Base-by-base conservation (phyloP, 169 alveolate species). In the Perkinsus chesapeaki region DNA sequence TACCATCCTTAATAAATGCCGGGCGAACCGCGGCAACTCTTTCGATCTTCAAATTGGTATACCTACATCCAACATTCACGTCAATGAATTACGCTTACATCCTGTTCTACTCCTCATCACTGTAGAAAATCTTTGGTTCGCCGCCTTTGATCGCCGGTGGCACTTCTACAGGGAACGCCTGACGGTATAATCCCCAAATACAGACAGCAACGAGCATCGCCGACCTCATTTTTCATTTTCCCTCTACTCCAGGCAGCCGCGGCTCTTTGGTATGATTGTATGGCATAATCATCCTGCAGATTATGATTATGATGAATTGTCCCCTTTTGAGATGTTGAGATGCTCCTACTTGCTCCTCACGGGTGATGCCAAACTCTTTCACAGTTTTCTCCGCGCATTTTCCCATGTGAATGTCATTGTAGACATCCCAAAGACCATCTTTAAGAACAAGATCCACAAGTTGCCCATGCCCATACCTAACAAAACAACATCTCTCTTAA, bases 331-430 rank as follows among this genome's bases (percentile, higher is more conserved):
- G 23, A 16, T 60, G 82, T 27, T 9, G 82, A 34, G 82, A 43
- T 9, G 60, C 3, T 34, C 3, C 37, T 34, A 60, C 82, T 16
- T 60, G 97, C n/a, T 96, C 97, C 92, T 95, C 96, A 73, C 99
- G 95, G 31, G 98, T 91, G 92, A 98, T 95, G 31, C 96, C 95
- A 93, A 95, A 93, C 91, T 96, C 97, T 60, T 90, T 90, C 82
- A 95, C 96, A 7, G 96, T 95, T 93, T 96, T 96, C 94, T 97
- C 99, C 39, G 97, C 97, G 73, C 98, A 97, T 91, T 94, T 92
- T 34, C 99, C 99, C 99, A 97, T 97, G 39, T 97, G 97, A 60
- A 96, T 95, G 38, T 95, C 94, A 93, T 95, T 95, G 91, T 95
- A 96, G 10, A 95, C 97, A 95, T 96, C 98, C 94, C 96, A 93